Percentiles rank a stretch among this genome's conserved stretches.
These are phyloP conservation scores for Aspergillus bombycis DNA, from an alignment of 2,329 filamentous ascomycete species.

Conservation along the genomic window DNA sequence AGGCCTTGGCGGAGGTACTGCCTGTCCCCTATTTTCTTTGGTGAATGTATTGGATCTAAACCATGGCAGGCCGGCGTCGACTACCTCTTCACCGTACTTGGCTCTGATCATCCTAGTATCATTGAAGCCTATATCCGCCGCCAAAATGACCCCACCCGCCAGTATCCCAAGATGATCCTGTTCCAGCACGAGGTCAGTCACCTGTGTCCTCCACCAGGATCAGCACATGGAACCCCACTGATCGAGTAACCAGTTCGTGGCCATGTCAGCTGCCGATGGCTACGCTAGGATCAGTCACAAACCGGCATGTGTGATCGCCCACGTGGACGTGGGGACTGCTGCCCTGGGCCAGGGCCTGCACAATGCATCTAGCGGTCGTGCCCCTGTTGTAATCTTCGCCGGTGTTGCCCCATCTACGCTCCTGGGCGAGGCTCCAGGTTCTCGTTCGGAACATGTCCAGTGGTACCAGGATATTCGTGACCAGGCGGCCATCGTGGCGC, in stretches of 20 bases:
- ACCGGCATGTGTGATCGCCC: constrained; percentile 15
- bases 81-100: constrained; percentile 15
- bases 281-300: constrained; percentile 15
- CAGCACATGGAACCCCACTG: background rate
- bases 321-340: constrained; percentile 17
- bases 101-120: constrained; percentile 18
- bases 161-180: constrained; percentile 16
- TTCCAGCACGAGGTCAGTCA: constrained; percentile 13
- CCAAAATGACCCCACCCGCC: constrained; percentile 11
- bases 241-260: constrained; percentile 4
- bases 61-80: constrained; percentile 10
- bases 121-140: constrained; percentile 17
- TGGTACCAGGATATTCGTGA: constrained; percentile 82
- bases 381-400: constrained; percentile 15
- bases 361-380: constrained; percentile 17
- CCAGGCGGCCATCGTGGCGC: constrained; percentile 73
- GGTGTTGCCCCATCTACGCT: constrained; percentile 15
- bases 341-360: constrained; percentile 16
- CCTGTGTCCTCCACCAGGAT: background rate
- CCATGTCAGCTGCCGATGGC: constrained; percentile 16
- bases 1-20: background rate
- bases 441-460: constrained; percentile 52
- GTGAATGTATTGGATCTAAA: background rate
- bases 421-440: constrained; percentile 11
- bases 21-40: background rate